A percentile compares a stretch with the other conserved stretches of the same genome.
phyloP scores from a whole-genome alignment of 2,329 filamentous ascomycete species.

The Pseudonectria buxi region DNA sequence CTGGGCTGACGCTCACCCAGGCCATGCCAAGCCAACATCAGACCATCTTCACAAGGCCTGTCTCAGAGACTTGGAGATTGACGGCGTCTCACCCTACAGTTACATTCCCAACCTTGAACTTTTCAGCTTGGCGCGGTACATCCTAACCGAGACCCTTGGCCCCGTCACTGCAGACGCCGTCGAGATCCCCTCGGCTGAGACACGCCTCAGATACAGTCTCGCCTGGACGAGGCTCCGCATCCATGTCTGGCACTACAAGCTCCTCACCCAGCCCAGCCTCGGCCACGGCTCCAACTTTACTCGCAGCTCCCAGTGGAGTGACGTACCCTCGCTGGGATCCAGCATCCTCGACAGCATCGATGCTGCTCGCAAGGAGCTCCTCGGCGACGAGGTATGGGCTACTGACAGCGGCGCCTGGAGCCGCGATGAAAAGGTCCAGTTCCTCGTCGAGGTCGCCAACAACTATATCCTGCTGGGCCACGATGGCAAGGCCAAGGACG shows the following conservation, averaged over 20 bases:
- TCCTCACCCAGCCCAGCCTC: conserved; percentile 50
- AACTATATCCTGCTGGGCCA: conserved; percentile 79
- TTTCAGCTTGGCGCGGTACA: conserved; percentile 62
- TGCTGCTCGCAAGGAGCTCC: conserved; percentile 33
- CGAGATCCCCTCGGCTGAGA: conserved; percentile 17
- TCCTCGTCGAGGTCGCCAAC: conserved; percentile 74
- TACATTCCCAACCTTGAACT: conserved; percentile 79
- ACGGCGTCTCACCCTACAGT: conserved; percentile 81
- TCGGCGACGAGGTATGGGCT: conserved; percentile 32
- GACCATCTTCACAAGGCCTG: conserved; percentile 48
- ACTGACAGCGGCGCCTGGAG: conserved; percentile 30
- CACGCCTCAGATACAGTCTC: conserved; percentile 39
- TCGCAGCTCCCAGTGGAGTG: conserved; percentile 51
- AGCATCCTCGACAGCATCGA: conserved; percentile 37
- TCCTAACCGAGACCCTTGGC: conserved; percentile 31
- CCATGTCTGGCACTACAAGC: conserved; percentile 62
- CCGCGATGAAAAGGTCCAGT: conserved; percentile 54
- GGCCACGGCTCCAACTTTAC: conserved; percentile 49
- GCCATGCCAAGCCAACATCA: conserved; percentile 14
- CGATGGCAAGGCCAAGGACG: conserved; percentile 65
- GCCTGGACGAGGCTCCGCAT: conserved; percentile 64
- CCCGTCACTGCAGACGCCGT: conserved; percentile 18
- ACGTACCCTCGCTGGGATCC: conserved; percentile 50
- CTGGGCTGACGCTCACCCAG: conserved; percentile 19
- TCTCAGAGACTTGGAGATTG: conserved; percentile 63